Evolutionary conservation across 2,329 filamentous ascomycete genomes (phyloP), one percentile per base, ranked within the genome.

Genomic region (Colletotrichum godetiae): DNA sequence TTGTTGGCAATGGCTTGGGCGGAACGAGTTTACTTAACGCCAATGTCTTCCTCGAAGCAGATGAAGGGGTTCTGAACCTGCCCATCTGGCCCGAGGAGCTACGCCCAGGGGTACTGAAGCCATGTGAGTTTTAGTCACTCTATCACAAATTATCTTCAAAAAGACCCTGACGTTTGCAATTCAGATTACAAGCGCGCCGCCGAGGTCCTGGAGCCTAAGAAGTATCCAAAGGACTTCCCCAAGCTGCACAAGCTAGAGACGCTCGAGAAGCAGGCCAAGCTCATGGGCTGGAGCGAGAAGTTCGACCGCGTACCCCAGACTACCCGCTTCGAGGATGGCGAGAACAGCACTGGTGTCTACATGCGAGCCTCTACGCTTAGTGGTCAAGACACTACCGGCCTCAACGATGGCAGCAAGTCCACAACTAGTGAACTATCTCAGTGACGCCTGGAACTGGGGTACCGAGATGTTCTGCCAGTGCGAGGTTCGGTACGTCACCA

Each of bases 371-470:
- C 90, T 0, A 86, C 87, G 0, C 82, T 91, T 19, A 89, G 89
- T 0, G 91, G 91, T 1, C 89, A 92, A 79, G 92, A 93, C 75
- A 81, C 80, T 35, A 92, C 91, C 0, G 91, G 91, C 0, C 76
- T 92, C 69, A 93, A 93, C 76, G 92, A 93, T 78, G 90, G 90
- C 2, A 92, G 90, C 37, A 93, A 93, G 80, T 92, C 87, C 27
- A 91, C 88, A 8, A 92, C 84, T 91, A 1, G 90, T 92, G 46
- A 93, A 91, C 1, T 93, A 93, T 77, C 82, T 93, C 11, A 86
- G 89, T 8, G 92, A 93, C 79, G 91, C 92, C 1, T 93, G 91
- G 91, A 92, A 92, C 77, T 92, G 91, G 90, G 92, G 91, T 11
- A 90, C 92, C 13, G 91, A 93, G 77, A 89, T 93, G 80, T 93